phyloP scores from a whole-genome alignment of 257 asterid species.

The Primulina eburnea region DNA sequence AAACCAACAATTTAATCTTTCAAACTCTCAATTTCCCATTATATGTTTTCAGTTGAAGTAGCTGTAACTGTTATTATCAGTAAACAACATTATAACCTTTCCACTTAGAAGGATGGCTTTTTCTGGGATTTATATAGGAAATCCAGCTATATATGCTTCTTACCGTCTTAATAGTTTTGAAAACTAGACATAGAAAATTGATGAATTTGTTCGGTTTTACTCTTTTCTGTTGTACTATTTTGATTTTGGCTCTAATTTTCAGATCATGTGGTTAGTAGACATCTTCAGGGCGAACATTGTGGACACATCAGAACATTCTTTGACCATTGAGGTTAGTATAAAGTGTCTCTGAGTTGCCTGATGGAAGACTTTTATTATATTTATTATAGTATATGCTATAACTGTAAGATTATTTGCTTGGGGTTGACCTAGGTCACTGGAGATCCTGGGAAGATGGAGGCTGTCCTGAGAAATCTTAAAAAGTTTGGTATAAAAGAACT shows the following conservation, averaged over 20 bases:
- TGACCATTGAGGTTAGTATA: slow-evolving; percentile 67
- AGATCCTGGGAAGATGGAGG: slow-evolving; percentile 90
- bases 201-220: too few species aligned
- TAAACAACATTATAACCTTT: too few species aligned
- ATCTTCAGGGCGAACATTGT: slow-evolving; percentile 75
- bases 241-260: slow-evolving; percentile 31
- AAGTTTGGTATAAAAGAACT: slow-evolving; percentile 81
- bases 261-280: slow-evolving; percentile 80
- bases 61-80: too few species aligned
- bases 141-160: not conserved
- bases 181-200: too few species aligned
- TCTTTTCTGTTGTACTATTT: not conserved
- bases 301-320: slow-evolving; percentile 71
- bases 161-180: too few species aligned
- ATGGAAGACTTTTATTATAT: not conserved
- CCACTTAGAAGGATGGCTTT: too few species aligned
- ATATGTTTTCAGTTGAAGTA: too few species aligned
- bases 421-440: slow-evolving; percentile 71
- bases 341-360: slow-evolving; percentile 19
- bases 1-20: too few species aligned
- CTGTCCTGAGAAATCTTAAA: slow-evolving; percentile 65
- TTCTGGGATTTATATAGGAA: not conserved
- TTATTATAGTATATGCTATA: slow-evolving; percentile 8
- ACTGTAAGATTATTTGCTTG: slow-evolving; percentile 15
- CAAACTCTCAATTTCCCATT: too few species aligned